Conservation (phyloP, 345 rosid genomes). For the Eucalyptus pauciflora region DNA sequence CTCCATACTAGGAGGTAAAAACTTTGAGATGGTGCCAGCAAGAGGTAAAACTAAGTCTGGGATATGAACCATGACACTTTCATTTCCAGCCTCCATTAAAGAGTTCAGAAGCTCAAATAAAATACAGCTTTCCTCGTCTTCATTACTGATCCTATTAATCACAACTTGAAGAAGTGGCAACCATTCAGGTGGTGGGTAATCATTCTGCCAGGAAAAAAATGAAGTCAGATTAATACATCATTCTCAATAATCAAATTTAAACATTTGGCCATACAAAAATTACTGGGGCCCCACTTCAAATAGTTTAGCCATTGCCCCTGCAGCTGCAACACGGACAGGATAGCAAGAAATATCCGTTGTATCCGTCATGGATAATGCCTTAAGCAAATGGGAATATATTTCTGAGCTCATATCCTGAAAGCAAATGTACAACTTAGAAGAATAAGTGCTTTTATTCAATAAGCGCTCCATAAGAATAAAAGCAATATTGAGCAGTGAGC, state of each 20-base stretch:
- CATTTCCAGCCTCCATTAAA: slow-evolving; percentile 50
- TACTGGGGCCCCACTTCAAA: slow-evolving; percentile 42
- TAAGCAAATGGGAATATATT: slow-evolving; percentile 58
- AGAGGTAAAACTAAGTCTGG: slow-evolving; percentile 53
- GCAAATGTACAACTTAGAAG: neutral
- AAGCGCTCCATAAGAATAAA: neutral
- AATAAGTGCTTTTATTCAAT: neutral
- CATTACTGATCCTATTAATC: slow-evolving; percentile 51
- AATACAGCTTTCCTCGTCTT: slow-evolving; percentile 53
- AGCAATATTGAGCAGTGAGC: neutral
- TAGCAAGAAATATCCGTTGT: slow-evolving; percentile 37
- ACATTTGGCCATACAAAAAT: neutral
- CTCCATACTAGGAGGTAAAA: slow-evolving; percentile 32
- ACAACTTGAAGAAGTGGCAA: slow-evolving; percentile 63
- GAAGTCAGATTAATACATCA: neutral
- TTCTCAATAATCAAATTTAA: neutral
- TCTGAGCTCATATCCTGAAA: slow-evolving; percentile 58
- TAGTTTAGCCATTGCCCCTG: slow-evolving; percentile 62
- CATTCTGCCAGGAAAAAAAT: slow-evolving; percentile 35
- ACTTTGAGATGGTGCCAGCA: slow-evolving; percentile 35
- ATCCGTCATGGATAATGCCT: slow-evolving; percentile 65
- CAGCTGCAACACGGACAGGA: slow-evolving; percentile 79
- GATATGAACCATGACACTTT: slow-evolving; percentile 46
- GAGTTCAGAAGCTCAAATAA: slow-evolving; percentile 66
- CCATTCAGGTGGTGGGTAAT: slow-evolving; percentile 76